A percentile compares a stretch with the other conserved stretches of the same genome.
Evolutionary conservation across 1,284 basidiomycete species (phyloP).

Genomic region (Porodaedalea pini): DNA sequence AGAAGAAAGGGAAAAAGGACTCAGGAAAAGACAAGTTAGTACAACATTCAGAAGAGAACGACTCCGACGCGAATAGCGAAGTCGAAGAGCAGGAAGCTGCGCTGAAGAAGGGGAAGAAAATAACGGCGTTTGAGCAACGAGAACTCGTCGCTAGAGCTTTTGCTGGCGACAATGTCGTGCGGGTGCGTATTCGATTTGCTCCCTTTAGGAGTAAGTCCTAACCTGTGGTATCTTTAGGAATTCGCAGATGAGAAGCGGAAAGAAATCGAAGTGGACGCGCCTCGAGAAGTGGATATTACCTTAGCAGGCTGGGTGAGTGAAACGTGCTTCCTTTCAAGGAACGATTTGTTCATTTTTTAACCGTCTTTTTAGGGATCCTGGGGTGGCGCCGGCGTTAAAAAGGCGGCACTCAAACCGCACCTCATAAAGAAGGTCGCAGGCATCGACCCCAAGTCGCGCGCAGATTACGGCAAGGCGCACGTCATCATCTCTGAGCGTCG

Average conservation of each 20-base stretch:
- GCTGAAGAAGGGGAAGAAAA: constrained; percentile 41
- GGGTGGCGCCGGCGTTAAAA: constrained; percentile 77
- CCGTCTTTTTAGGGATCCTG: constrained; percentile 71
- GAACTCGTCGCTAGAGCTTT: constrained; percentile 93
- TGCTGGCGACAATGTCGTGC: constrained; percentile 92
- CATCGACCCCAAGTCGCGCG: constrained; percentile 71
- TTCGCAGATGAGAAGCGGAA: constrained; percentile 82
- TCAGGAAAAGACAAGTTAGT: constrained; percentile 19
- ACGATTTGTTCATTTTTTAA: not conserved
- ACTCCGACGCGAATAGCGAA: constrained; percentile 61
- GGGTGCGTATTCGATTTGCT: constrained; percentile 43
- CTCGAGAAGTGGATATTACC: constrained; percentile 81
- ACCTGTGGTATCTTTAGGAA: constrained; percentile 45
- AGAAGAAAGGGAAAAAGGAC: constrained; percentile 21
- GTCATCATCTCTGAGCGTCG: constrained; percentile 93
- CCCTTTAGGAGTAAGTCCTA: constrained; percentile 1
- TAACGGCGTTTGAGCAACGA: constrained; percentile 75
- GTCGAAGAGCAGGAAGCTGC: constrained; percentile 61
- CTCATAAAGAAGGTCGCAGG: constrained; percentile 81
- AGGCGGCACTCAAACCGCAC: constrained; percentile 53
- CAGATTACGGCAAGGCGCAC: constrained; percentile 80
- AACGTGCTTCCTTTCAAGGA: constrained; percentile 2
- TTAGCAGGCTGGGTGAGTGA: constrained; percentile 89
- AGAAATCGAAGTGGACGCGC: constrained; percentile 81
- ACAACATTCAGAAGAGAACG: constrained; percentile 37